Base-by-base conservation (phyloP, 164 flowering plant genomes). In the grape (Vitis vinifera) region DNA sequence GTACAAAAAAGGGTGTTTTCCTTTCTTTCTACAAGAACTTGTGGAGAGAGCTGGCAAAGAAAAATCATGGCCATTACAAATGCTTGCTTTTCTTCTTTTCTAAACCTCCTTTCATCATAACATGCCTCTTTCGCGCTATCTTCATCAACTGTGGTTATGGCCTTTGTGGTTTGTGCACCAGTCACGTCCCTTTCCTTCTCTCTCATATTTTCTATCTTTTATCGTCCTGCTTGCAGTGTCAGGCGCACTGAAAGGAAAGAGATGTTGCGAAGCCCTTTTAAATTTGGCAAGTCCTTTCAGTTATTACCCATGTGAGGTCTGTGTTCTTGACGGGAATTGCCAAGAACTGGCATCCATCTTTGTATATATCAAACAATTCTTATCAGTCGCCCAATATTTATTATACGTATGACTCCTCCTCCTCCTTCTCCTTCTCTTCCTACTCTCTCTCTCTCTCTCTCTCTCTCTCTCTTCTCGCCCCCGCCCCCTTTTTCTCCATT, bases 181-280 rank as follows among this genome's bases (percentile, higher is more conserved):
- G 87, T 82, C 86, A 79, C 11, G 87, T 84, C 89, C 30, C 63
- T 80, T 77, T 82, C 86, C 66, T 23, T 70, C 78, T 71, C 82
- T 66, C 71, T 49, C 62, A 30, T 31, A 27, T 58, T 68, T 66
- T 68, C 66, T 59, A 29, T 59, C 67, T 61, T 75, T 71, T 68
- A 60, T 70, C 68, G 51, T 76, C 51, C 59, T 71, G 59, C 63
- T 68, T 76, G 62, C 23, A 56, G 77, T 76, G 83, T 75, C 77
- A 69, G 79, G 47, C 70, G 77, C 84, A 79, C 82, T 73, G 62
- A 77, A 75, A 70, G 64, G 63, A 65, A 70, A 62, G 61, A 65
- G 65, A 80, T 59, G 51, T n/a, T 55, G 14, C 1, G 16, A 13
- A 29, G 16, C 13, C 27, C 14, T 10, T 61, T 65, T 49, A 57